Evolutionary conservation across 768 basidiomycete genomes (phyloP), one percentile per base, ranked within the genome.

Genomic region (Pisolithus marmoratus): DNA sequence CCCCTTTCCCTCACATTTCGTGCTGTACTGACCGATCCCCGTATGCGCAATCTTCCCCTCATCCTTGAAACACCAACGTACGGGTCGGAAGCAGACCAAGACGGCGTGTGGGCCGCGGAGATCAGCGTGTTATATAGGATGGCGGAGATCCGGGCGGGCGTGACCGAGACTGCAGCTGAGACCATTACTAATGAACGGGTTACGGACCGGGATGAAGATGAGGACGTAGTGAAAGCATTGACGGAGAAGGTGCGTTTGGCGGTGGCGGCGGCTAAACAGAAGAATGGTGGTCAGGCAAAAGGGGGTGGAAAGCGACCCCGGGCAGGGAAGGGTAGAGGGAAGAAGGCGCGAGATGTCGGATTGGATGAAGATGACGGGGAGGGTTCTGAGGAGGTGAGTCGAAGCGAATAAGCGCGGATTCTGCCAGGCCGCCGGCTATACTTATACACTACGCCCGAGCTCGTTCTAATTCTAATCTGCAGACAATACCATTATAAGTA

Each of bases 21-120:
- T 27, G 74, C 81, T 54, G 80, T 91, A 46, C 71, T 92, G 48
- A 76, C 77, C 8, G 90, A 93, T 60, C 70, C 77, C 4, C 81
- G 88, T 17, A 74, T 83, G 26, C 78, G 81, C 51, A 65, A 77
- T 42, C 84, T 93, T 31, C 90, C 90, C 1, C 75, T 94, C 34
- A 81, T 94, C 29, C 76, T 93, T 14, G 91, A 94, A 63, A 93
- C 92, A 0, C 88, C 87, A 1, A 78, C 76, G 24, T 82, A 83
- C 56, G 45, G 45, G 9, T 27, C 45, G 26, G 45, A 46, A 5
- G 20, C 20, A 22, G 90, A 88, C 51, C 70, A 74, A 17, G 77
- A 77, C 22, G 80, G 78, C 12, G 78, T 87, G 1, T 92, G 90
- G 87, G 74, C 73, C n/a, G 73, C 73, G 48, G 91, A 94, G 63